phyloP scores from a whole-genome alignment of 257 asterid genomes.

The Dorcoceras hygrometricum region DNA sequence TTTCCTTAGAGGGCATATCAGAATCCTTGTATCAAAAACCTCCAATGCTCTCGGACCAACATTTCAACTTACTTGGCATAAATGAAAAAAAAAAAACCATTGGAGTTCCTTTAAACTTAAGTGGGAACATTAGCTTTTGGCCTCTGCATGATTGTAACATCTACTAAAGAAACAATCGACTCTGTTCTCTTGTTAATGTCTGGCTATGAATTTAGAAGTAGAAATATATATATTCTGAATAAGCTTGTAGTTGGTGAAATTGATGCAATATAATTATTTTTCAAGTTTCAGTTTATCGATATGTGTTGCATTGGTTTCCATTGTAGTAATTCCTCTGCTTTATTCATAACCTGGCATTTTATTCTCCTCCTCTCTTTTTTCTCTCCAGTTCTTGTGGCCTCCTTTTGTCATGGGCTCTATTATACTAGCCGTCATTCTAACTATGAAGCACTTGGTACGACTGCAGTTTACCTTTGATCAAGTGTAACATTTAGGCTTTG shows the following conservation, averaged over 20 bases:
- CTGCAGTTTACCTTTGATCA: conserved; percentile 17
- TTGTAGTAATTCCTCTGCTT: conserved; percentile 14
- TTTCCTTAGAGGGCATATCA: conserved; percentile 1
- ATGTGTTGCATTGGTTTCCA: conserved; percentile 13
- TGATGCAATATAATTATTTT: conserved; percentile 4
- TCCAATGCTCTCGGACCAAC: background rate
- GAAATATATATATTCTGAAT: conserved; percentile 11
- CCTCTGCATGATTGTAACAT: conserved; percentile 14
- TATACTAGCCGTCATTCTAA: conserved; percentile 65
- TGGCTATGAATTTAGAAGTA: conserved; percentile 16
- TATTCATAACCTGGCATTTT: conserved; percentile 25
- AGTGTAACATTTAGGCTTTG: conserved; percentile 16
- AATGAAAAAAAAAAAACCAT: background rate
- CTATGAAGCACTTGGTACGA: conserved; percentile 88
- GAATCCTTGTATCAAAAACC: background rate
- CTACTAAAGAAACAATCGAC: conserved; percentile 7
- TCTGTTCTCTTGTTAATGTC: background rate
- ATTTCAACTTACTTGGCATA: background rate
- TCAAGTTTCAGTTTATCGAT: conserved; percentile 10
- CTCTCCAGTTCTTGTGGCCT: conserved; percentile 79
- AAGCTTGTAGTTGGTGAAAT: conserved; percentile 13
- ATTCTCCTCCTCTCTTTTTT: conserved; percentile 18
- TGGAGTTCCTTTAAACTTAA: background rate
- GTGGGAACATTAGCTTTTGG: conserved; percentile 3
- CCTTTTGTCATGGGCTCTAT: conserved; percentile 92